Evolutionary conservation across 1,284 basidiomycete species (phyloP).

Genomic region (Coniferiporia sulphurascens): DNA sequence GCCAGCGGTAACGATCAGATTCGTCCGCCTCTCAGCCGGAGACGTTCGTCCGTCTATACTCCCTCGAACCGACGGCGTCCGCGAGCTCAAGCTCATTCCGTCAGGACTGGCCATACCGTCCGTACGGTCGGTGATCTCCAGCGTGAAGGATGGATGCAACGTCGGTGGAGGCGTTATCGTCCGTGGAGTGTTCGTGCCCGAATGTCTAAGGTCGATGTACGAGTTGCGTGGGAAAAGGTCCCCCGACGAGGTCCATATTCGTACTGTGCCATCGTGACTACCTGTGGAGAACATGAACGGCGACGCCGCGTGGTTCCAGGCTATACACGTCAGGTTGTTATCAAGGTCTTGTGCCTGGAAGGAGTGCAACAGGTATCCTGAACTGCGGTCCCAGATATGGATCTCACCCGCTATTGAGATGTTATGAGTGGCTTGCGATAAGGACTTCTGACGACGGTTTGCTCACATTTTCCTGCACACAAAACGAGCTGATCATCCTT

Average conservation of each 20-base stretch:
- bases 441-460: background rate
- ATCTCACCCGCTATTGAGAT: constrained; percentile 61
- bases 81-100: background rate
- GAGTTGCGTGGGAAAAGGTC: constrained; percentile 5
- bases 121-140: constrained; percentile 5
- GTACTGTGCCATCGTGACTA: constrained; percentile 66
- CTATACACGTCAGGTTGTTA: constrained; percentile 70
- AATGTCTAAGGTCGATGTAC: constrained; percentile 12
- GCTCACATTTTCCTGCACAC: constrained; percentile 66
- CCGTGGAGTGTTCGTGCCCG: constrained; percentile 11
- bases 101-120: background rate
- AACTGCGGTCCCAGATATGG: constrained; percentile 80
- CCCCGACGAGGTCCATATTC: constrained; percentile 51
- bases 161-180: constrained; percentile 8
- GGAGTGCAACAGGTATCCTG: constrained; percentile 60
- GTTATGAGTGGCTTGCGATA: background rate
- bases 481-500: constrained; percentile 70
- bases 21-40: background rate
- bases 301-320: constrained; percentile 67
- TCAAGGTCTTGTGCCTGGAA: constrained; percentile 53
- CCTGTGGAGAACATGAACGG: constrained; percentile 78
- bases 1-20: background rate
- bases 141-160: constrained; percentile 3
- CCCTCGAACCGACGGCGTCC: background rate
- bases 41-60: background rate